Evolutionary conservation across 768 basidiomycete species (phyloP).

Genomic region (Terana coerulea): DNA sequence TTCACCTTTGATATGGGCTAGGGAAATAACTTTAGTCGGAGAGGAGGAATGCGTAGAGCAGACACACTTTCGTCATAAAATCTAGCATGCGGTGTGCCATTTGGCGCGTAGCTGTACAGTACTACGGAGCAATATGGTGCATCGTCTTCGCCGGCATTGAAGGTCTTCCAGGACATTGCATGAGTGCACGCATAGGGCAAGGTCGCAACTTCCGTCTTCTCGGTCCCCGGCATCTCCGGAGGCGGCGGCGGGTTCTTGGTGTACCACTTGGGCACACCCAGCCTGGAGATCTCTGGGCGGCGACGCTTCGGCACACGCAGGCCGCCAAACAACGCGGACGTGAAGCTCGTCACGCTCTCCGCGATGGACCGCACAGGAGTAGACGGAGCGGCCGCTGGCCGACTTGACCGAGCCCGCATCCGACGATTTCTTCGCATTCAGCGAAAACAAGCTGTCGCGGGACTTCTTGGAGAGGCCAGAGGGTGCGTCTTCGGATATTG

Average conservation of each 20-base stretch:
- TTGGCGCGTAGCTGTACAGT: slow-evolving; percentile 4
- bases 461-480: slow-evolving; percentile 5
- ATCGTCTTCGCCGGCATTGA: background rate
- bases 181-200: background rate
- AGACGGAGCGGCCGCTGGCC: slow-evolving; percentile 1
- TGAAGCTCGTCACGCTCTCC: slow-evolving; percentile 12
- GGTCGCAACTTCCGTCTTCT: background rate
- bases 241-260: slow-evolving; percentile 7
- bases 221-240: slow-evolving; percentile 10
- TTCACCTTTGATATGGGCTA: slow-evolving; percentile 4
- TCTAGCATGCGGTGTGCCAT: background rate
- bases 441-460: background rate
- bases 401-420: slow-evolving; percentile 2
- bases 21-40: background rate
- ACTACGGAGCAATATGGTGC: slow-evolving; percentile 4
- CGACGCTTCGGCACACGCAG: slow-evolving; percentile 7
- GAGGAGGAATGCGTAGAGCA: background rate
- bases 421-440: background rate
- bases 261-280: slow-evolving; percentile 6
- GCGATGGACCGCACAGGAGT: slow-evolving; percentile 5
- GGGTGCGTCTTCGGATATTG: background rate
- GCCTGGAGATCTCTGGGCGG: slow-evolving; percentile 3
- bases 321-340: slow-evolving; percentile 3
- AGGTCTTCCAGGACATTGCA: background rate
- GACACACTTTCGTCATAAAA: slow-evolving; percentile 7